Conservation (phyloP, 2,329 filamentous ascomycete genomes). For the Neoscytalidium dimidiatum region DNA sequence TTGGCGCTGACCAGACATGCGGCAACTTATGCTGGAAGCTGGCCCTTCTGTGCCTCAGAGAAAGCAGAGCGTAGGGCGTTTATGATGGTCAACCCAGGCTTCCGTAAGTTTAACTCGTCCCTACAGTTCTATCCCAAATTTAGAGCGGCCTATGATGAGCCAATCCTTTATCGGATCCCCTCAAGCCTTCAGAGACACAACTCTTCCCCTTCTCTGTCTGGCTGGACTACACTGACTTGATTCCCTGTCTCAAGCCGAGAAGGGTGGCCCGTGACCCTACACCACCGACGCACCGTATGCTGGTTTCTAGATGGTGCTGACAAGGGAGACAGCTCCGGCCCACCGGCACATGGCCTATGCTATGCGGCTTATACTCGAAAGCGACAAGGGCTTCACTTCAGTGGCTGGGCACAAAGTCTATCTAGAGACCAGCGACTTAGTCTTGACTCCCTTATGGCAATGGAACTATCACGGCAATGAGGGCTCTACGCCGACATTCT, state of each 20-base stretch:
- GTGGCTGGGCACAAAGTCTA: conserved; percentile 56
- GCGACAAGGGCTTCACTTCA: conserved; percentile 53
- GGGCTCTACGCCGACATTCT: conserved; percentile 56
- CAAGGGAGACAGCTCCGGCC: conserved; percentile 57
- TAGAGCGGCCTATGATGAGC: too few species aligned
- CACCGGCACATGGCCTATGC: conserved; percentile 60
- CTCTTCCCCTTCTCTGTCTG: too few species aligned
- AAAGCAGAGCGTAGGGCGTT: conserved; percentile 43
- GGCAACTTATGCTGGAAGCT: conserved; percentile 37
- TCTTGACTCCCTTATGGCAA: conserved; percentile 60
- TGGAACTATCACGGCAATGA: conserved; percentile 65
- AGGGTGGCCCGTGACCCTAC: conserved; percentile 41
- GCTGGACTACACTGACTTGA: background rate
- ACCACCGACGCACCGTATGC: conserved; percentile 62
- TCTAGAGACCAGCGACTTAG: conserved; percentile 56
- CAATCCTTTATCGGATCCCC: too few species aligned
- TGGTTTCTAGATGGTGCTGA: conserved; percentile 59
- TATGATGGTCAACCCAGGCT: conserved; percentile 44
- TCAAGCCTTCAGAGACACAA: too few species aligned
- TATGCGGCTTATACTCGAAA: conserved; percentile 56
- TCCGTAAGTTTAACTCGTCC: background rate
- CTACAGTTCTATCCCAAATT: too few species aligned
- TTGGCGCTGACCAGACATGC: conserved; percentile 39
- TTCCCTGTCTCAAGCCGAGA: conserved; percentile 13
- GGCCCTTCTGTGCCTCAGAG: conserved; percentile 38